Evolutionary conservation across 192 early-diverging fungal genomes (phyloP), one percentile per base, ranked within the genome.

Genomic region (Podila verticillata): DNA sequence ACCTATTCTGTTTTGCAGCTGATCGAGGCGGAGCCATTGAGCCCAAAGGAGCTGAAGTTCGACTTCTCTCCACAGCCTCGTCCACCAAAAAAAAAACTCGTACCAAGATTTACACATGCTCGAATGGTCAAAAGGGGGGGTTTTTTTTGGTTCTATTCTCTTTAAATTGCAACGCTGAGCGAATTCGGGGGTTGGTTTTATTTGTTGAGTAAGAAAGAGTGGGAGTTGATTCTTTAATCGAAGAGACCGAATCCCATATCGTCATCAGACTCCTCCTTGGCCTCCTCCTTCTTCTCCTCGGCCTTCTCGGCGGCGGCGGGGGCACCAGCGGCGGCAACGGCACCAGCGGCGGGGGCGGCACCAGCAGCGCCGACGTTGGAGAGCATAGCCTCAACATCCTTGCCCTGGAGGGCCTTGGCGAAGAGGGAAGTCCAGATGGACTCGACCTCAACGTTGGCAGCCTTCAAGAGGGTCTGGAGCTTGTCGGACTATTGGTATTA

Each of bases 321-420:
- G 66, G 58, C 85, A 68, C 51, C 84, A 61, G 83, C 75, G 31
- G 83, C 79, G 66, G 73, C 73, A 34, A 70, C 75, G 47, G 58
- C 86, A 63, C 82, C 83, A 66, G 74, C 70, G 63, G 84, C 84
- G 48, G 84, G 66, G 61, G 85, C 86, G 63, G 84, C 72, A 70
- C 84, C 88, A 86, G 87, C 89, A 71, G 88, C 81, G 71, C 96
- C 96, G 73, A 97, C 91, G 90, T 95, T 97, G 85, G 93, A 89
- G 74, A 98, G 89, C 86, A 97, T 91, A 82, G 92, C 91, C 81
- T 83, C 88, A 67, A 99, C 83, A 87, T 97, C 92, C 90, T 95
- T 93, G 74, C 96, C 95, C 71, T 88, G 95, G 78, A 99, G 93
- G 66, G 97, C 97, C 93, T 99, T 99, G 89, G 97, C 95, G 89